Base-by-base conservation (phyloP, 495 filamentous ascomycete species). In the Hypoxylon crocopeplum region DNA sequence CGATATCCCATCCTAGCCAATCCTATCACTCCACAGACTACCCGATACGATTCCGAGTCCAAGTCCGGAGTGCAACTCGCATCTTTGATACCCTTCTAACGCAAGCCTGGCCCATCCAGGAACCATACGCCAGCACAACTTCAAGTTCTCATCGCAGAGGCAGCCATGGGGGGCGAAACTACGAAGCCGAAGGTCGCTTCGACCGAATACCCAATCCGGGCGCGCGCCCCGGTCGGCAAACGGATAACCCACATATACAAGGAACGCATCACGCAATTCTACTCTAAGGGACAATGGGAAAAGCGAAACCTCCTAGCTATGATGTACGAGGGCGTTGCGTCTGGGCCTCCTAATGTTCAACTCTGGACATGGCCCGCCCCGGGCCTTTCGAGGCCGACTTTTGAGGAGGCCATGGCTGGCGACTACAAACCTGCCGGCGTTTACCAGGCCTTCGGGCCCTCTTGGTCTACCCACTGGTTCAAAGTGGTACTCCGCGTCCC, bases 391-490 rank as follows among this genome's bases (percentile, higher is more conserved):
- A 84, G 94, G 16, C 94, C 95, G 11, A 84, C 88, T n/a, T 98
- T 98, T 75, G 71, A 93, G 50, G 92, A 97, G 30, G 94, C 93
- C 13, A 88, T 86, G 27, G 88, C 84, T 16, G 85, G 93, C 53
- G 79, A 89, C 32, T 98, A 95, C 75, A 79, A 79, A 22, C 76
- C 83, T n/a, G 89, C 93, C 1, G 77, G 79, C 12, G 86, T 92
- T 47, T 92, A 93, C 24, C 80, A 86, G 50, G 83, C 78, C 11
- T 97, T 97, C 64, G 94, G 94, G 3, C 94, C 94, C 8, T 93
- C 92, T 38, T 98, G 94, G 94, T 91, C 91, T 0, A 98, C 94
- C n/a, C 93, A 97, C 73, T 98, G 94, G 94, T 94, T 98, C 81
- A 88, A 86, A 36, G 83, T 96, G 47, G 76, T 84, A 34, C 75